Evolutionary conservation across 192 early-diverging fungal species (phyloP).

Genomic region (Mortierella hygrophila): DNA sequence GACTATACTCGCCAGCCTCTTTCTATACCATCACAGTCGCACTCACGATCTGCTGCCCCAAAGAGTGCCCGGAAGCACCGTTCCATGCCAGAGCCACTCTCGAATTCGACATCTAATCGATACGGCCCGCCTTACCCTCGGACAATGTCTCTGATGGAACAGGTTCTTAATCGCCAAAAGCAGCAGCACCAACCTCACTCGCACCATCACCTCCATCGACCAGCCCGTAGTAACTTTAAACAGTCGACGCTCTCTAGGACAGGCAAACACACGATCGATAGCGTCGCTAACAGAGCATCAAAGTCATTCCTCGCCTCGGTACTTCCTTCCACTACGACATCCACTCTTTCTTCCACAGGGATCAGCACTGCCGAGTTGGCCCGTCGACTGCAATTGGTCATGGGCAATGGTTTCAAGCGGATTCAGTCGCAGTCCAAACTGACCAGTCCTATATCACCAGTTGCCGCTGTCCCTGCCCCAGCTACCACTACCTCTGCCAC

Average conservation of each 20-base stretch:
- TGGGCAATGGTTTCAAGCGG: conserved; percentile 23
- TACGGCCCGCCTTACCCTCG: conserved; percentile 18
- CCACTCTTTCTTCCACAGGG: conserved; percentile 1
- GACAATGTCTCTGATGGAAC: conserved; percentile 48
- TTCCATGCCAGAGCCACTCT: conserved; percentile 15
- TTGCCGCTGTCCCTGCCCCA: too few species aligned
- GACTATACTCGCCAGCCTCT: neutral
- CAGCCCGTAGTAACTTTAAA: conserved; percentile 38
- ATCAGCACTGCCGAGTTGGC: conserved; percentile 16
- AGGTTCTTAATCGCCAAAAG: conserved; percentile 46
- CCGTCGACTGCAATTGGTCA: conserved; percentile 30
- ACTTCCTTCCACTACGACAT: neutral
- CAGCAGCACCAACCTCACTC: conserved; percentile 26
- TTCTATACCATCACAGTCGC: conserved; percentile 8
- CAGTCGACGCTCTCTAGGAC: conserved; percentile 38
- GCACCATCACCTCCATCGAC: conserved; percentile 4
- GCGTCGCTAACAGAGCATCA: conserved; percentile 13
- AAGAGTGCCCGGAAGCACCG: conserved; percentile 19
- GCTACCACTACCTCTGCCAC: neutral
- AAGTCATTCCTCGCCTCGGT: neutral
- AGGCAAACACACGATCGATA: conserved; percentile 19
- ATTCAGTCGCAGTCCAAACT: conserved; percentile 31
- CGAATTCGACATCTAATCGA: neutral
- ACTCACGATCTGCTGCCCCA: neutral
- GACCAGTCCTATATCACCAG: neutral